Evolutionary conservation across 2,329 filamentous ascomycete genomes (phyloP), one percentile per base, ranked within the genome.

Genomic region (Dactylellina parvicollis): DNA sequence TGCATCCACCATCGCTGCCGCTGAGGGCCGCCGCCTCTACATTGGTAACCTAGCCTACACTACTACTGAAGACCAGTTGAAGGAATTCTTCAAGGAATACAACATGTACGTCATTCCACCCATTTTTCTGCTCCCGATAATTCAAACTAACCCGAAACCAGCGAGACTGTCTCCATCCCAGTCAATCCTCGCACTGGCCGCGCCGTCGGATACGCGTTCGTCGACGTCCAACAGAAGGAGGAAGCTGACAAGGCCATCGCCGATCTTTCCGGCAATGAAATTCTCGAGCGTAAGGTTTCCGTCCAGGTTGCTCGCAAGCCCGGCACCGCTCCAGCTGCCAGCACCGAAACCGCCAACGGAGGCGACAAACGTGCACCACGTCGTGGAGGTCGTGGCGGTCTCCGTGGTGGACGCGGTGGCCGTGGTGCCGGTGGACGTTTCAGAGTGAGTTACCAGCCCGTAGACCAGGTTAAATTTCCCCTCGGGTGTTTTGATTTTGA

Each of bases 31-130:
- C 86, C 92, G 95, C 86, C 90, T 99, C 81, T 99, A 99, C 86
- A 98, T 99, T 86, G 95, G 95, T 87, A 99, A 99, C 88, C 91
- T 99, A 89, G 95, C 95, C 81, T 99, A 99, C 84, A 93, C 94
- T 90, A 98, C 95, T 89, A 96, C 92, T 83, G 95, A 98, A 91
- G 95, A 91, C 90, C 92, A 97, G 90, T 92, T 99, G 88, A 96
- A 96, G 88, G 91, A 95, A 80, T 99, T 99, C 88, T 99, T 99
- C 90, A 94, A 95, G 88, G 91, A 90, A 84, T 98, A 96, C 88
- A 90, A 95, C 86, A 92, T 99, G 95, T 99, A 88, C 88, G 94
- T 91, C 75, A 67, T 65, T 75, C 62, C 76, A 66, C 47, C 8
- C 2, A 18, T 32, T 10, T 60, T 36, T 24, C 8, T 7, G n/a